Evolutionary conservation across 331 rosid genomes (phyloP).

Genomic region (Acacia pycnantha): DNA sequence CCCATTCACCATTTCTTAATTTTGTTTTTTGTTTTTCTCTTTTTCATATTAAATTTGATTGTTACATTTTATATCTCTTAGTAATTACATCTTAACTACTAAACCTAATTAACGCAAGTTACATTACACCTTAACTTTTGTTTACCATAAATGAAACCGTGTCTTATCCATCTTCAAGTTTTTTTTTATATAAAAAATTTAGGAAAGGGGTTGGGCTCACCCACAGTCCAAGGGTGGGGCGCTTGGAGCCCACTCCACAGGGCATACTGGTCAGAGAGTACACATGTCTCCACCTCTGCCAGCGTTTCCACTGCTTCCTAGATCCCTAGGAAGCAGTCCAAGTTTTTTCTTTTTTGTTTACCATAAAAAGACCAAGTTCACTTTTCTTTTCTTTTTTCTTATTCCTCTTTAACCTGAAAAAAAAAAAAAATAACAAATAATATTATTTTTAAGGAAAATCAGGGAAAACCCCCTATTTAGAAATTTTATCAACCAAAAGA

Average conservation of each 20-base stretch:
- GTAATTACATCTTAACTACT: background rate
- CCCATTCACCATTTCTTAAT: constrained; percentile 9
- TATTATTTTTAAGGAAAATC: too few relatives aligned
- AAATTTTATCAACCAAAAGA: too few relatives aligned
- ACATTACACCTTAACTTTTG: background rate
- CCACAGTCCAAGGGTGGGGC: too few relatives aligned
- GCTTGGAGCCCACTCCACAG: too few relatives aligned
- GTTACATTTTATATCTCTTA: constrained; percentile 1
- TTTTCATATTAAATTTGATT: constrained; percentile 27
- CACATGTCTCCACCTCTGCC: too few relatives aligned
- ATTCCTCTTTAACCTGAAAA: background rate
- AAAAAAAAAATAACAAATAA: background rate
- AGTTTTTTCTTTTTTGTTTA: too few relatives aligned
- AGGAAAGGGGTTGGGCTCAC: too few relatives aligned
- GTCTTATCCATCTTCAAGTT: background rate
- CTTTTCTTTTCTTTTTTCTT: background rate
- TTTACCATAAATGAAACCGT: background rate
- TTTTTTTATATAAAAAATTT: too few relatives aligned
- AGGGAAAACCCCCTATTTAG: too few relatives aligned
- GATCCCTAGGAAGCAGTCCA: too few relatives aligned
- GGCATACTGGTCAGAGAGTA: too few relatives aligned
- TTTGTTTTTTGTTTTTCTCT: background rate
- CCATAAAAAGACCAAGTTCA: background rate
- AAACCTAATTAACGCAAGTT: background rate
- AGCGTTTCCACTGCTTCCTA: too few relatives aligned